These are phyloP conservation scores for Centrapalus pauciflorus DNA, from an alignment of 129 eudicot species.

Conservation along the genomic window DNA sequence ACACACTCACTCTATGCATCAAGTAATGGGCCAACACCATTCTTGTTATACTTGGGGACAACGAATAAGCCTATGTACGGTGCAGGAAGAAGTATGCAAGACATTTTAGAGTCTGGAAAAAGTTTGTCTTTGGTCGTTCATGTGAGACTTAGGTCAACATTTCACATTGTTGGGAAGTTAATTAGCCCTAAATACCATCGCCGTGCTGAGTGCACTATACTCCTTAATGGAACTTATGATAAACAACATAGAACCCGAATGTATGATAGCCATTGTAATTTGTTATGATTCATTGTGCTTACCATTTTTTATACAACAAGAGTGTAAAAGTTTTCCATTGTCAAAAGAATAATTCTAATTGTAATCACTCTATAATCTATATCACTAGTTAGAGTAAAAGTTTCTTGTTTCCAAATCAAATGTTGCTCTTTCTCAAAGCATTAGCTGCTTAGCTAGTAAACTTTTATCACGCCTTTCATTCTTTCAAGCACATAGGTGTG, in stretches of 20 bases:
- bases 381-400: too few relatives aligned
- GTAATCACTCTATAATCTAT: too few relatives aligned
- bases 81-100: conserved; percentile 85
- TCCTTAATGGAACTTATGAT: conserved; percentile 32
- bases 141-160: conserved; percentile 42
- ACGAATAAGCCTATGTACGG: conserved; percentile 76
- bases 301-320: neutral
- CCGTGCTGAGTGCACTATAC: conserved; percentile 41
- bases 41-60: conserved; percentile 46
- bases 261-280: conserved; percentile 35
- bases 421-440: too few relatives aligned
- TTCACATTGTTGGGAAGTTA: conserved; percentile 51
- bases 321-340: neutral
- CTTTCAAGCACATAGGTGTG: too few relatives aligned
- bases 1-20: conserved; percentile 39
- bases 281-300: conserved; percentile 8
- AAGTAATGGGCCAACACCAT: conserved; percentile 33
- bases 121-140: conserved; percentile 47
- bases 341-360: neutral
- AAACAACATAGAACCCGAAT: conserved; percentile 45
- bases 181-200: conserved; percentile 50
- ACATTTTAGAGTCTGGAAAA: conserved; percentile 53
- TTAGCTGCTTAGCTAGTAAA: too few relatives aligned
- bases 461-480: too few relatives aligned
- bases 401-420: too few relatives aligned